Conservation (phyloP, 495 filamentous ascomycete genomes). For the Opeltia flavorubescens region DNA sequence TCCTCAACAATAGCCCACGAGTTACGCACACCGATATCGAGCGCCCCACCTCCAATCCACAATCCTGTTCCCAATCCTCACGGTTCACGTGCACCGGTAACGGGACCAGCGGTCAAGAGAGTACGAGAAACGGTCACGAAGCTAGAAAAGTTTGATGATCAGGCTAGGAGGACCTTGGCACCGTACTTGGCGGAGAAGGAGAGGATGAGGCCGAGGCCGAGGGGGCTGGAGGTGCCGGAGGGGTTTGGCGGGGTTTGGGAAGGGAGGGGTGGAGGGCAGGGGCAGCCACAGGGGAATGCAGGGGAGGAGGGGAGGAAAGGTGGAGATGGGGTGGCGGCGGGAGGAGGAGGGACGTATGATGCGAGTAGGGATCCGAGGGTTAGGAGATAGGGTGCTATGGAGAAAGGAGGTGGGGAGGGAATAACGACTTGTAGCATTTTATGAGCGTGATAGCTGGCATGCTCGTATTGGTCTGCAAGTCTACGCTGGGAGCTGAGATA, state of each 20-base stretch:
- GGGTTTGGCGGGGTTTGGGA: background rate
- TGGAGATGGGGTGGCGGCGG: background rate
- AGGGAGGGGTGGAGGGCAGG: background rate
- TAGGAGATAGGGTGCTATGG: no score
- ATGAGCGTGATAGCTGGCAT: no score
- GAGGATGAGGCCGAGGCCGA: background rate
- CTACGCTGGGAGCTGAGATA: no score
- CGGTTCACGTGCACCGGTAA: background rate
- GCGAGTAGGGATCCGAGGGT: conserved; percentile 2
- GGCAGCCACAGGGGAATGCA: no score
- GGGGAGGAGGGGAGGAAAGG: background rate
- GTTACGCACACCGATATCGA: no score
- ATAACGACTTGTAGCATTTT: no score
- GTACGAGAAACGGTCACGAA: background rate
- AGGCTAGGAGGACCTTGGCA: background rate
- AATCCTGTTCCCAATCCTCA: background rate
- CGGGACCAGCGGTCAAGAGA: background rate
- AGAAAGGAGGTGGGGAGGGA: no score
- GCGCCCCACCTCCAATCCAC: no score
- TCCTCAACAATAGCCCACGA: no score
- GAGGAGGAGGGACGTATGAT: background rate
- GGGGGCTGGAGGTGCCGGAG: background rate
- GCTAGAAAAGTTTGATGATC: background rate
- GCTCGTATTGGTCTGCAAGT: no score
- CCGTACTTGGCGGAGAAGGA: background rate